Conservation (phyloP, 2,329 filamentous ascomycete genomes). For the Sclerotinia subarctica region DNA sequence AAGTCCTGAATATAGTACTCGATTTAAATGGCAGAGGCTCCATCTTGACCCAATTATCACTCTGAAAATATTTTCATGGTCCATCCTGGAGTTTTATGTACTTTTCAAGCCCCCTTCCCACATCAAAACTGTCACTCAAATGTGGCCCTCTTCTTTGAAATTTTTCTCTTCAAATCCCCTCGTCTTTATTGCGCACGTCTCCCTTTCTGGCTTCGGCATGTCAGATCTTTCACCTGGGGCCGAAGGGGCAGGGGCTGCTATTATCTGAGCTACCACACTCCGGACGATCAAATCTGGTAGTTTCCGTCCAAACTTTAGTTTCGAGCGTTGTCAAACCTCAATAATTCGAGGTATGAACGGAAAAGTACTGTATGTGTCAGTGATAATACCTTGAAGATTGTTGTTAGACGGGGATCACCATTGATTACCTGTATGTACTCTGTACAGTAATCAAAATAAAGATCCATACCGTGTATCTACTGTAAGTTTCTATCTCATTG, state of each 20-base stretch:
- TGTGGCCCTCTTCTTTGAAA: background rate
- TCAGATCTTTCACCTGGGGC: constrained; percentile 23
- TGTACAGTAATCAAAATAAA: background rate
- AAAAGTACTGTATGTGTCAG: background rate
- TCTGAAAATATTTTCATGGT: background rate
- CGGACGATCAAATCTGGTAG: background rate
- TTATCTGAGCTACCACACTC: background rate
- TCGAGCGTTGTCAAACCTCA: constrained; percentile 8
- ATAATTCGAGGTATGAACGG: background rate
- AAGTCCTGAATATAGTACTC: background rate
- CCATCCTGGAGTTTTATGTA: constrained; percentile 4
- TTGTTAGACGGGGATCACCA: constrained; percentile 1
- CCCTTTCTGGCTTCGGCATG: constrained; percentile 27
- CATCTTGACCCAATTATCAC: constrained; percentile 10
- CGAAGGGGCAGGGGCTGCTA: constrained; percentile 13
- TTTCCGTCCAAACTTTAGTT: background rate
- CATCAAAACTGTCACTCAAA: background rate
- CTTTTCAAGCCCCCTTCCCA: constrained; percentile 3
- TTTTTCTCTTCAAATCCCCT: constrained; percentile 17
- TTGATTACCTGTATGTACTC: background rate
- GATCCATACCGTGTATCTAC: background rate
- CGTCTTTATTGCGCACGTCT: constrained; percentile 28
- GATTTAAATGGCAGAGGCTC: constrained; percentile 1
- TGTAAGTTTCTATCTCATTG: constrained; percentile 1
- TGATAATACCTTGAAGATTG: background rate